These are phyloP conservation scores for Dendrobium huoshanense DNA, from an alignment of 106 monocot species.

Conservation along the genomic window DNA sequence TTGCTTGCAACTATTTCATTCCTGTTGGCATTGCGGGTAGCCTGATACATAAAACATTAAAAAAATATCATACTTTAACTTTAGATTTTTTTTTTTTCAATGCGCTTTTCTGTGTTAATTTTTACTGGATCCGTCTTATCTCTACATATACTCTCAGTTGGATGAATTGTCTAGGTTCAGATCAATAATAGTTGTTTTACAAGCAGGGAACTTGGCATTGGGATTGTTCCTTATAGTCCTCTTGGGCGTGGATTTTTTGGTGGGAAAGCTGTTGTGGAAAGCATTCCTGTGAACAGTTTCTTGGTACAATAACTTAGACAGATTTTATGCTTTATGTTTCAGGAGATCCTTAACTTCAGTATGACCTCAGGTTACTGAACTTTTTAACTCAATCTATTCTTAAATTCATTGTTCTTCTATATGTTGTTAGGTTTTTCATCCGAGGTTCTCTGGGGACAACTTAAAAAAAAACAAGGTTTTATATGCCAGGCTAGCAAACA, in stretches of 20 bases:
- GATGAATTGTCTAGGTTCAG: background rate
- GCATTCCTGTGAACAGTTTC: constrained; percentile 7
- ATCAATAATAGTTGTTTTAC: background rate
- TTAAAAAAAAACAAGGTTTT: constrained; percentile 44
- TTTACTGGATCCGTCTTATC: background rate
- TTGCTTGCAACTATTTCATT: constrained; percentile 1
- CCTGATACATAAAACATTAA: background rate
- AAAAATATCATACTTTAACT: background rate
- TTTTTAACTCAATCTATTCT: background rate
- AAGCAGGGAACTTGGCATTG: constrained; percentile 45
- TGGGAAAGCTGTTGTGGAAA: constrained; percentile 34
- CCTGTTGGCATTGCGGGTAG: background rate
- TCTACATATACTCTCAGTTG: background rate
- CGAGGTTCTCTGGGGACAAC: constrained; percentile 36
- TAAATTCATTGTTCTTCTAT: background rate
- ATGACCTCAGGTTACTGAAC: no score
- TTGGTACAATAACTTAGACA: constrained; percentile 21
- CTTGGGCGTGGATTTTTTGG: constrained; percentile 51
- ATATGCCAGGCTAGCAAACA: constrained; percentile 10
- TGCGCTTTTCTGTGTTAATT: background rate
- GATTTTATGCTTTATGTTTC: constrained; percentile 3
- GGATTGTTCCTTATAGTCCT: constrained; percentile 48
- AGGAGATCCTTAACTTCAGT: background rate
- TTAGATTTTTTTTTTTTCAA: background rate
- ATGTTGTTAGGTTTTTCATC: constrained; percentile 20